Conservation (phyloP, 176 grass and related monocot species). For the Carex littledalei region DNA sequence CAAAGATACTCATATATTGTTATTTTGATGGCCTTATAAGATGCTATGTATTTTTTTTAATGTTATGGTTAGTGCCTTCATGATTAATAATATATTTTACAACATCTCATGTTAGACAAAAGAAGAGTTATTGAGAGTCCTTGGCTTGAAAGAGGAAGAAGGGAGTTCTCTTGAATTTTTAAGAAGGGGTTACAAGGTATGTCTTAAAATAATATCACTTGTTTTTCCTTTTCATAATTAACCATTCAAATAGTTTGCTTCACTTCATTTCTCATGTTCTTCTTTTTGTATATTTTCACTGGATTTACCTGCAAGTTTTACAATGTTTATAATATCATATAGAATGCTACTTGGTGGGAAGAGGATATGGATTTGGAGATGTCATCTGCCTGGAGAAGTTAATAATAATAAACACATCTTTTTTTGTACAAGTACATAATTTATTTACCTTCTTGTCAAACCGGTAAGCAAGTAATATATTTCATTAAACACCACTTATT, state of each 20-base stretch:
- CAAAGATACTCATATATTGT: background rate
- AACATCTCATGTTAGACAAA: constrained; percentile 47
- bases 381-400: constrained; percentile 76
- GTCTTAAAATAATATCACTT: background rate
- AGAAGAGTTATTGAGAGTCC: constrained; percentile 83
- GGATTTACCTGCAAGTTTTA: background rate
- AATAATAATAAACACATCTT: constrained; percentile 1
- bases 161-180: constrained; percentile 90
- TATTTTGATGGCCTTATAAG: background rate
- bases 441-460: background rate
- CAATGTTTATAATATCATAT: constrained; percentile 11
- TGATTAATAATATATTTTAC: background rate
- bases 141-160: constrained; percentile 91
- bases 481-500: background rate
- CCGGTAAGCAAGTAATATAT: background rate
- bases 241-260: background rate
- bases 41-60: background rate
- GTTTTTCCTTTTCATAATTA: background rate
- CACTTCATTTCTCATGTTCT: background rate
- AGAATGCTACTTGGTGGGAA: constrained; percentile 99
- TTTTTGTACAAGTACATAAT: background rate
- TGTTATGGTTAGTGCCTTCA: background rate
- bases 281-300: background rate
- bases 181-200: constrained; percentile 95
- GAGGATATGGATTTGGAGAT: constrained; percentile 75